Conservation (phyloP, 2,329 filamentous ascomycete species). For the Phyllosticta citrichinensis region DNA sequence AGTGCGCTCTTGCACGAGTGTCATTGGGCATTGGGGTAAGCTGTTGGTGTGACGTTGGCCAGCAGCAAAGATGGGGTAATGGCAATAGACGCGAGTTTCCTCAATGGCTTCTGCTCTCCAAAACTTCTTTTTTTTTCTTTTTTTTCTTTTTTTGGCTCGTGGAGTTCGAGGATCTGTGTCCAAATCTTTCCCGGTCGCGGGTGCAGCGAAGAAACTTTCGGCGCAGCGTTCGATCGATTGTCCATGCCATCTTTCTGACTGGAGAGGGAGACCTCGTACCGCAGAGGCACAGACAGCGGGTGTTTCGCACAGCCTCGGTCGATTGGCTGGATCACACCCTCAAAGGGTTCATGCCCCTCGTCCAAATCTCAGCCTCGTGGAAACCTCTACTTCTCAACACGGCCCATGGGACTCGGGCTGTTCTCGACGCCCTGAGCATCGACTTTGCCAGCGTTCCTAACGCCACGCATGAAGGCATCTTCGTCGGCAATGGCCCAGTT, state of each 20-base stretch:
- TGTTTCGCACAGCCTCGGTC: neutral
- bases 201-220: neutral
- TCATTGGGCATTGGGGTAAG: neutral
- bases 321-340: neutral
- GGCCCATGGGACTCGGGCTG: neutral
- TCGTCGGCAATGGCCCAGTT: conserved; percentile 25
- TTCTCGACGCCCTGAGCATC: neutral
- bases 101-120: neutral
- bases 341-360: neutral
- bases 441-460: conserved; percentile 28
- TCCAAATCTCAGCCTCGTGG: neutral
- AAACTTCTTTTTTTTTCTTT: neutral
- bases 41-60: neutral
- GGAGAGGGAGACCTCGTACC: neutral
- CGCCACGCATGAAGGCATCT: conserved; percentile 29
- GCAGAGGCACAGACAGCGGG: neutral
- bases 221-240: neutral
- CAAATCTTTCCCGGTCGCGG: neutral
- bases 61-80: neutral
- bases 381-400: neutral
- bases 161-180: neutral
- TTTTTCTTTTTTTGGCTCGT: neutral
- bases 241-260: neutral
- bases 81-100: neutral
- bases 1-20: neutral